Conservation (phyloP, 805 yeast species). For the Myxozyma neotropica region DNA sequence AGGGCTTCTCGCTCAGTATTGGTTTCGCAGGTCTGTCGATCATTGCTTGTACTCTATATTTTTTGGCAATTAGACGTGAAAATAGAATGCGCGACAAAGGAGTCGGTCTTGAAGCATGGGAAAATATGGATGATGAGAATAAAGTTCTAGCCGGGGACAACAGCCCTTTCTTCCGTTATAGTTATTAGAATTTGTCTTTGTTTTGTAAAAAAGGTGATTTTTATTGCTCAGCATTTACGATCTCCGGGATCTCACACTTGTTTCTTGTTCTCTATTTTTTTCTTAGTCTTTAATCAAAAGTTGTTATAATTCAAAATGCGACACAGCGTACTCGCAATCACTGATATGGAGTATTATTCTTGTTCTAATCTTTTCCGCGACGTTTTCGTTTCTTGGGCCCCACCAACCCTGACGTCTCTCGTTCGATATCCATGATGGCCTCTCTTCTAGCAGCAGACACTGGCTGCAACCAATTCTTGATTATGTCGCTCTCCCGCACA, state of each 20-base stretch:
- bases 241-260: not conserved
- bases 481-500: slow-evolving; percentile 75
- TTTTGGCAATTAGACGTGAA: slow-evolving; percentile 40
- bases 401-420: slow-evolving; percentile 50
- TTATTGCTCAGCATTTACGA: not conserved
- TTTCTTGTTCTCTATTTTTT: not conserved
- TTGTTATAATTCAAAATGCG: too few species aligned
- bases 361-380: not conserved
- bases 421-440: slow-evolving; percentile 90
- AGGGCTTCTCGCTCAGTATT: slow-evolving; percentile 56
- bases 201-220: not conserved
- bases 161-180: slow-evolving; percentile 20
- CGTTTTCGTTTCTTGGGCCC: slow-evolving; percentile 9
- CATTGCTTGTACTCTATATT: slow-evolving; percentile 44
- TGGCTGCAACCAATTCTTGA: slow-evolving; percentile 66
- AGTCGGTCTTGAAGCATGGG: slow-evolving; percentile 34
- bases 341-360: too few species aligned
- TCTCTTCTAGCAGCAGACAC: slow-evolving; percentile 86
- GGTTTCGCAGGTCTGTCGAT: slow-evolving; percentile 53
- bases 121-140: slow-evolving; percentile 23
- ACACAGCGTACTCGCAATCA: too few species aligned
- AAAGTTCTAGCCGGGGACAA: slow-evolving; percentile 21
- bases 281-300: not conserved
- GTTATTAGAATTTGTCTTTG: slow-evolving; percentile 1
- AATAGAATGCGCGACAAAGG: slow-evolving; percentile 36